A percentile compares a stretch with the other conserved stretches of the same genome.
These are phyloP conservation scores for Phragmites australis DNA, from an alignment of 176 grass and related monocot species.

Conservation along the genomic window DNA sequence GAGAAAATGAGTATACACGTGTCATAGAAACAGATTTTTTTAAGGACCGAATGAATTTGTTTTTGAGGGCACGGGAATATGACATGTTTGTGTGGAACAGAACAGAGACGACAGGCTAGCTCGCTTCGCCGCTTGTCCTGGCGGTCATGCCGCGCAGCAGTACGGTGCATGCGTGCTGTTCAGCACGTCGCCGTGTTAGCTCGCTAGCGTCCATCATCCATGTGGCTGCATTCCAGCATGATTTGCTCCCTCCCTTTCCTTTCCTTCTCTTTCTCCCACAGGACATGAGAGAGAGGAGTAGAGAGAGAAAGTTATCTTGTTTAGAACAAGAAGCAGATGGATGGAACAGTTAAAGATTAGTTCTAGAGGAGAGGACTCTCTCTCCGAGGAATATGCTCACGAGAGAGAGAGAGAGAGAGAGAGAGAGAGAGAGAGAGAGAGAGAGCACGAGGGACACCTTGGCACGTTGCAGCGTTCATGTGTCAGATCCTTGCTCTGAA, in stretches of 20 bases:
- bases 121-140: background rate
- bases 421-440: background rate
- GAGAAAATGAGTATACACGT: no score
- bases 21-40: no score
- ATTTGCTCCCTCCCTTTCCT: background rate
- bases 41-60: no score
- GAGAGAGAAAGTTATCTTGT: background rate
- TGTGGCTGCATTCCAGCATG: conserved; percentile 4
- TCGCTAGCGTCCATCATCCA: background rate
- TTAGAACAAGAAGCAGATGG: background rate
- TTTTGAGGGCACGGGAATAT: conserved; percentile 23
- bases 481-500: conserved; percentile 27
- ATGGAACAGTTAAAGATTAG: conserved; percentile 22
- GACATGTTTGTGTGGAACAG: conserved; percentile 34
- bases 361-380: no score
- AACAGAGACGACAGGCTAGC: background rate
- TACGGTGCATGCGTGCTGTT: conserved; percentile 14
- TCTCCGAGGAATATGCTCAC: conserved; percentile 39
- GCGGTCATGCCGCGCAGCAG: conserved; percentile 25
- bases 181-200: background rate
- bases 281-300: no score
- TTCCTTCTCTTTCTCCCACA: background rate
- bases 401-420: background rate
- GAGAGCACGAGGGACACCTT: conserved; percentile 37
- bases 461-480: conserved; percentile 40